These are phyloP conservation scores for Earliella scabrosa DNA, from an alignment of 1,284 basidiomycete genomes.

Conservation along the genomic window DNA sequence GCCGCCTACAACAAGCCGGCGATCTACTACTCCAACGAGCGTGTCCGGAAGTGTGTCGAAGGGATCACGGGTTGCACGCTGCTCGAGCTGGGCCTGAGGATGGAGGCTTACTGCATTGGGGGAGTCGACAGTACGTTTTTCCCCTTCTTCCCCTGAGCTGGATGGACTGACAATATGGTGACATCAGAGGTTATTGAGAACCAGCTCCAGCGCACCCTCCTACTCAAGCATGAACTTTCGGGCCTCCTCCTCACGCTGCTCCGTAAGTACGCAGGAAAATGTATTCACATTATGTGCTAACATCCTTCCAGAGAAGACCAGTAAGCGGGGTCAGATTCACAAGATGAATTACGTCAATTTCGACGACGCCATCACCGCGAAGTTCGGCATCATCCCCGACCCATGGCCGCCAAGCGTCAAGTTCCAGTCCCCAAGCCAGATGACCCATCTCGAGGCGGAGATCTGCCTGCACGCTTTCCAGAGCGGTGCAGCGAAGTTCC, in stretches of 20 bases:
- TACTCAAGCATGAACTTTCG: slow-evolving; percentile 9
- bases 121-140: slow-evolving; percentile 19
- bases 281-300: background rate
- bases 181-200: background rate
- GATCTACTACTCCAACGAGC: slow-evolving; percentile 9
- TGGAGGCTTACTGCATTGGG: slow-evolving; percentile 20
- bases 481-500: slow-evolving; percentile 17
- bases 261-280: slow-evolving; percentile 12
- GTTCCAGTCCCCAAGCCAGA: slow-evolving; percentile 25
- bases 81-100: slow-evolving; percentile 1
- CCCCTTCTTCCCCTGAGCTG: too few species aligned
- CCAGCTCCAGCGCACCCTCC: slow-evolving; percentile 5
- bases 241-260: slow-evolving; percentile 18
- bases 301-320: slow-evolving; percentile 10
- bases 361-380: slow-evolving; percentile 26
- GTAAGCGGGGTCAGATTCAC: slow-evolving; percentile 8
- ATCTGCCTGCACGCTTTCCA: slow-evolving; percentile 19
- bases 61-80: background rate
- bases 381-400: slow-evolving; percentile 25
- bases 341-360: slow-evolving; percentile 31
- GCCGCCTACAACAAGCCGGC: slow-evolving; percentile 14
- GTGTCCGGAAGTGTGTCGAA: slow-evolving; percentile 14
- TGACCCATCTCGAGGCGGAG: slow-evolving; percentile 25
- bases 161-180: too few species aligned
- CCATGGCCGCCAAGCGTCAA: slow-evolving; percentile 25